Evolutionary conservation across 169 alveolate genomes (phyloP), one percentile per base, ranked within the genome.

Genomic region (Cryptosporidium baileyi): DNA sequence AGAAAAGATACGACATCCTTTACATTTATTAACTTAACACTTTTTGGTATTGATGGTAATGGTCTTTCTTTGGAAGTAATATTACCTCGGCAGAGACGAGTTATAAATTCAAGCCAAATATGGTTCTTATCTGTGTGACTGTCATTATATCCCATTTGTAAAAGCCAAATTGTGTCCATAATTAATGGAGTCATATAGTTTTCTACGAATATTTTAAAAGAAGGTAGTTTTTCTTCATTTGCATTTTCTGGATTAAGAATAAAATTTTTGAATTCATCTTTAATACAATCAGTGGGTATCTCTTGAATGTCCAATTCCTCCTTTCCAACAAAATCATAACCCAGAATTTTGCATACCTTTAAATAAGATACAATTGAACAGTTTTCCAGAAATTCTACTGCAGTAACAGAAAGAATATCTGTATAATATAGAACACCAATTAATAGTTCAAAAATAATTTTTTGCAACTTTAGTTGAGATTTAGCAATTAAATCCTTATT

Each of bases 131-230:
- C 28, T 7, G 44, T 9, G 9, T 74, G 51, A 11, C 28, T 43
- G 3, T 36, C 45, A 54, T 54, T 28, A 7, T 24, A n/a, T 6
- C 67, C 26, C 85, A 74, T 74, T 28, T 74, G 85, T 3, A 74
- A 36, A 17, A 74, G 57, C 85, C 85, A 74, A 9, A 59, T 60
- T 28, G 60, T 41, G 54, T 74, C 85, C 85, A 74, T 74, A n/a
- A 74, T 74, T 19, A 54, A 38, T 3, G 85, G 85, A 6, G 85
- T 74, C 7, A 74, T 54, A 44, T 52, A 51, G 15, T 74, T n/a
- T 40, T 51, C 67, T 52, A 57, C n/a, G 40, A 52, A 74, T 26
- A 17, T 22, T 1, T 9, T 24, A 36, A 74, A 74, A 17, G 60
- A n/a, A 2, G 67, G 67, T 32, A 74, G 26, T 2, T 43, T 57